Conservation (phyloP, 352 stramenopile species). For the Globisporangium lucens region DNA sequence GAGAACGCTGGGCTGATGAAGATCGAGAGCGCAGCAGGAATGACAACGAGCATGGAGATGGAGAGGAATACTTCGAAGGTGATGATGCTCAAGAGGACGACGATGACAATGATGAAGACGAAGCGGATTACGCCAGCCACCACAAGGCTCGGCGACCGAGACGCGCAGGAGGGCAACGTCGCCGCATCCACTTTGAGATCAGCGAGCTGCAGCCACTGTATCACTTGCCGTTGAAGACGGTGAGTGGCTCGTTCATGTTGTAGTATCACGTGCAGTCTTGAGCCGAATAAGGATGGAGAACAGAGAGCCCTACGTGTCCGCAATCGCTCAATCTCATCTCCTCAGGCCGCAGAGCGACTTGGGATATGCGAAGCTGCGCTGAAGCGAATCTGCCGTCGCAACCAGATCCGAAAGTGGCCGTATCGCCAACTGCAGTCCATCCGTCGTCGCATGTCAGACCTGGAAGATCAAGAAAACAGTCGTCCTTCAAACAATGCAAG, state of each 20-base stretch:
- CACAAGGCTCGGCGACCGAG: background rate
- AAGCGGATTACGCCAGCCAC: background rate
- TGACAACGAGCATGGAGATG: background rate
- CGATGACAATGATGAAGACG: background rate
- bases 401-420: conserved; percentile 69
- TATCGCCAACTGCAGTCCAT: conserved; percentile 70
- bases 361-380: conserved; percentile 77
- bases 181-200: conserved; percentile 54
- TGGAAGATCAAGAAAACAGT: conserved; percentile 19
- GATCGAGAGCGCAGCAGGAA: background rate
- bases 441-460: conserved; percentile 39
- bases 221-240: conserved; percentile 69
- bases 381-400: conserved; percentile 76
- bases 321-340: conserved; percentile 23
- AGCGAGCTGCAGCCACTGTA: conserved; percentile 59
- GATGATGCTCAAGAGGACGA: background rate
- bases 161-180: conserved; percentile 17
- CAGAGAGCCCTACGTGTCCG: background rate
- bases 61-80: background rate
- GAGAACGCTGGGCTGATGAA: background rate
- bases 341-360: conserved; percentile 52
- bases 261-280: background rate
- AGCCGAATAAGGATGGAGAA: background rate
- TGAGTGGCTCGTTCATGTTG: conserved; percentile 22
- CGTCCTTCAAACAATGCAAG: background rate